Percentiles rank a stretch among this genome's conserved stretches.
phyloP scores from a whole-genome alignment of 108 stramenopile genomes.

The Parietichytrium sp. region DNA sequence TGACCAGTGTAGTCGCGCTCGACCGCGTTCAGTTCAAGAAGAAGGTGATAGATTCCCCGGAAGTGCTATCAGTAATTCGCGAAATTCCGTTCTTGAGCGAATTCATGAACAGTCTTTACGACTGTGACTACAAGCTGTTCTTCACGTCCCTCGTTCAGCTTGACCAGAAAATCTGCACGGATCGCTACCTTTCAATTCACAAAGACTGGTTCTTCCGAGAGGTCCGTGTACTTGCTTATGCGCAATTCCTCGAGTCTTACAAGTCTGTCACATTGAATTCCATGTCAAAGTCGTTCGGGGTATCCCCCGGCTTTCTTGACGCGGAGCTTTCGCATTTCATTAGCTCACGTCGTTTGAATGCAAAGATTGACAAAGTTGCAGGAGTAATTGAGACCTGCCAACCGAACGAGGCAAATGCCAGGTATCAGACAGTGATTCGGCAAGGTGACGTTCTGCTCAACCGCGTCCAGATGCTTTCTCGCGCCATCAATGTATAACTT shows the following conservation, averaged over 20 bases:
- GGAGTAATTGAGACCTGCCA: constrained; percentile 92
- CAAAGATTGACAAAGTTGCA: constrained; percentile 97
- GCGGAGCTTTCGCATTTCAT: constrained; percentile 92
- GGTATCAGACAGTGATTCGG: constrained; percentile 93
- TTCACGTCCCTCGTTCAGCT: constrained; percentile 84
- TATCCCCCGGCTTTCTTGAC: constrained; percentile 82
- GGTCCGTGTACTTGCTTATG: constrained; percentile 86
- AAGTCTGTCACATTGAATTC: constrained; percentile 83
- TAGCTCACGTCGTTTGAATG: constrained; percentile 84
- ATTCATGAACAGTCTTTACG: constrained; percentile 80
- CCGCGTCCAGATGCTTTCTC: constrained; percentile 88
- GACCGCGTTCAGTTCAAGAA: constrained; percentile 75
- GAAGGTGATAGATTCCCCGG: constrained; percentile 92
- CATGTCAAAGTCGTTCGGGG: constrained; percentile 93
- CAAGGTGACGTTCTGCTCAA: constrained; percentile 94
- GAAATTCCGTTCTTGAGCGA: constrained; percentile 74
- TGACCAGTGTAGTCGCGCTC: constrained; percentile 81
- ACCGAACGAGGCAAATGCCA: constrained; percentile 91
- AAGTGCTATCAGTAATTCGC: constrained; percentile 78
- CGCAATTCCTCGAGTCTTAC: constrained; percentile 98
- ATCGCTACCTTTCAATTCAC: constrained; percentile 82
- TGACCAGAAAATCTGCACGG: constrained; percentile 68
- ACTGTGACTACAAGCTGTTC: constrained; percentile 89
- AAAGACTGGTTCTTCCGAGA: constrained; percentile 80
- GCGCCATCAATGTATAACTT: constrained; percentile 85